phyloP scores from a whole-genome alignment of 1,284 basidiomycete species.

The Veloporphyrellus conicus region DNA sequence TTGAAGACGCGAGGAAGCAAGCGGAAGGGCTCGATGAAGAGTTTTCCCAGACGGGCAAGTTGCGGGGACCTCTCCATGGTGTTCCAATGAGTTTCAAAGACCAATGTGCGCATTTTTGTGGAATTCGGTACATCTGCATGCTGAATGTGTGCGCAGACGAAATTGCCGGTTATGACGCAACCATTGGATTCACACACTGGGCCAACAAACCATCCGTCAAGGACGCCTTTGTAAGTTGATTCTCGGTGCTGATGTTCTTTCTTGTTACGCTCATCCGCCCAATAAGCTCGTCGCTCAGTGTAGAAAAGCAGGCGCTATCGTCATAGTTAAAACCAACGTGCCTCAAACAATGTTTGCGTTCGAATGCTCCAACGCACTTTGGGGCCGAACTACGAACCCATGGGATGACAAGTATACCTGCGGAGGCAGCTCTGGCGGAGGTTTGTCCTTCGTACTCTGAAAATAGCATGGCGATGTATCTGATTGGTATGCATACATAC shows the following conservation, averaged over 20 bases:
- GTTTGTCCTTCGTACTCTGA: constrained; percentile 12
- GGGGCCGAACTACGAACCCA: constrained; percentile 72
- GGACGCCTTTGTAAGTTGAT: constrained; percentile 54
- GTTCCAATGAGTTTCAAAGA: constrained; percentile 80
- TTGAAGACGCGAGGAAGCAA: constrained; percentile 58
- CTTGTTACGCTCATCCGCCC: not conserved
- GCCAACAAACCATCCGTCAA: constrained; percentile 53
- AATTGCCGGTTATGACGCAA: constrained; percentile 62
- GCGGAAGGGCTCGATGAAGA: constrained; percentile 65
- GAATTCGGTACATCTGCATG: not conserved
- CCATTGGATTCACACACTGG: constrained; percentile 71
- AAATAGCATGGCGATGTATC: not conserved
- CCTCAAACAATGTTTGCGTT: constrained; percentile 82
- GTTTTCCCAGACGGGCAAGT: constrained; percentile 53
- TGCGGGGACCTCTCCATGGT: constrained; percentile 75
- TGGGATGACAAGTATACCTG: constrained; percentile 59
- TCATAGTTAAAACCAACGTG: constrained; percentile 74
- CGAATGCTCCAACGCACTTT: constrained; percentile 83
- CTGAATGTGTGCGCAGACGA: constrained; percentile 40
- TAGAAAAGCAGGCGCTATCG: constrained; percentile 47
- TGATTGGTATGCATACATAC: constrained; percentile 2
- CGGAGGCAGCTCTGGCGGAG: constrained; percentile 77
- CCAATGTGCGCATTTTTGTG: constrained; percentile 43
- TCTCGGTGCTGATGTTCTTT: not conserved
- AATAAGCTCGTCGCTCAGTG: constrained; percentile 43